Percentiles rank a stretch among this genome's conserved stretches.
These are phyloP conservation scores for Fraxinus albicans DNA, from an alignment of 305 asterid species.

Conservation along the genomic window DNA sequence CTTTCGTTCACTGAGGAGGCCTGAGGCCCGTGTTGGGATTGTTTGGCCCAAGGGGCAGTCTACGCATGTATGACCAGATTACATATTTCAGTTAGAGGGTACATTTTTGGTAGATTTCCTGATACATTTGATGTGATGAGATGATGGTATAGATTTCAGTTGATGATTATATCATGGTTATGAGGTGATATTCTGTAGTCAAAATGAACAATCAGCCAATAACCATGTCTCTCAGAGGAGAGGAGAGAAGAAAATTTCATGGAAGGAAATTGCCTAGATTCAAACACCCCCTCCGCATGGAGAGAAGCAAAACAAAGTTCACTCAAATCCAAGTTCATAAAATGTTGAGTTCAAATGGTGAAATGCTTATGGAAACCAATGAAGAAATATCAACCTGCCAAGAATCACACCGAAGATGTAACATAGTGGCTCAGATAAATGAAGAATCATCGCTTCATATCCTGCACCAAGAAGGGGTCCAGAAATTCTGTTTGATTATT, in stretches of 20 bases:
- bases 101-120: no score
- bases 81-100: no score
- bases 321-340: background rate
- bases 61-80: no score
- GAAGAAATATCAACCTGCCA: background rate
- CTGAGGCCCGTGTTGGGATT: no score
- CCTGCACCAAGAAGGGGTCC: background rate
- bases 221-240: background rate
- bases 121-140: no score
- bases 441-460: background rate
- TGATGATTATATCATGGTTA: no score
- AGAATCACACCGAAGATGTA: background rate
- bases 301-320: background rate
- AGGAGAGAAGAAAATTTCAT: background rate
- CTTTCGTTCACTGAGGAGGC: no score
- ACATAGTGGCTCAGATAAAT: background rate
- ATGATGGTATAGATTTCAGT: no score
- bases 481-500: background rate
- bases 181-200: background rate
- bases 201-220: background rate
- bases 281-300: background rate
- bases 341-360: background rate
- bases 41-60: no score
- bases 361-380: background rate
- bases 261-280: background rate